phyloP scores from a whole-genome alignment of 2,329 filamentous ascomycete species.

The Talaromyces funiculosus region DNA sequence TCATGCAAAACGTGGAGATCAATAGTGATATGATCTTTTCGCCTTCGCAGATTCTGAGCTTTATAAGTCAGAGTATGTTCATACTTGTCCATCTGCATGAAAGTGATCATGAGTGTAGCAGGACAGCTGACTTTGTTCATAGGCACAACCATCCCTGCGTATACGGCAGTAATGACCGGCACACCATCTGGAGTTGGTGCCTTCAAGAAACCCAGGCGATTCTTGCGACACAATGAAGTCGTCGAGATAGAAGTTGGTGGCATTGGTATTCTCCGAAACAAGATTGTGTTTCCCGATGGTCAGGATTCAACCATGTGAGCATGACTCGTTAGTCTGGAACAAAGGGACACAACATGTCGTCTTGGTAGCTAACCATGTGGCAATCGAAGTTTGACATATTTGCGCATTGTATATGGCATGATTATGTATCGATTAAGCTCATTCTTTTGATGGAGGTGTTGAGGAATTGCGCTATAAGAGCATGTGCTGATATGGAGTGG shows the following conservation, averaged over 20 bases:
- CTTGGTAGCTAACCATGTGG: neutral
- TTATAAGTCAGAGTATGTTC: slow-evolving; percentile 15
- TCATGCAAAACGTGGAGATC: slow-evolving; percentile 34
- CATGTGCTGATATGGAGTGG: neutral
- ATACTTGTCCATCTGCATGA: neutral
- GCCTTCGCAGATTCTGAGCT: slow-evolving; percentile 31
- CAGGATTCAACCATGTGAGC: slow-evolving; percentile 10
- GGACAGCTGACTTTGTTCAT: slow-evolving; percentile 13
- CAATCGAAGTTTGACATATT: slow-evolving; percentile 1
- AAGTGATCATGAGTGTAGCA: neutral
- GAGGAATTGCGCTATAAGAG: neutral
- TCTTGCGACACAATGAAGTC: slow-evolving; percentile 15
- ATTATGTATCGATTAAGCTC: neutral
- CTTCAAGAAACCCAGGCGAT: neutral
- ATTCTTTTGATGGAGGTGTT: neutral
- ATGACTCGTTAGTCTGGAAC: neutral
- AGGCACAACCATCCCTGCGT: slow-evolving; percentile 35
- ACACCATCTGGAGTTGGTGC: slow-evolving; percentile 31
- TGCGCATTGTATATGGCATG: neutral
- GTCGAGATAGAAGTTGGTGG: slow-evolving; percentile 17
- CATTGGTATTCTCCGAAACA: slow-evolving; percentile 4
- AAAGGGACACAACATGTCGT: neutral
- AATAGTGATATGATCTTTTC: slow-evolving; percentile 35
- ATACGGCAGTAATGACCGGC: slow-evolving; percentile 39
- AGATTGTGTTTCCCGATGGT: slow-evolving; percentile 5